Evolutionary conservation across 163 green algal genomes (phyloP), one percentile per base, ranked within the genome.

Genomic region (Trebouxia gelatinosa): DNA sequence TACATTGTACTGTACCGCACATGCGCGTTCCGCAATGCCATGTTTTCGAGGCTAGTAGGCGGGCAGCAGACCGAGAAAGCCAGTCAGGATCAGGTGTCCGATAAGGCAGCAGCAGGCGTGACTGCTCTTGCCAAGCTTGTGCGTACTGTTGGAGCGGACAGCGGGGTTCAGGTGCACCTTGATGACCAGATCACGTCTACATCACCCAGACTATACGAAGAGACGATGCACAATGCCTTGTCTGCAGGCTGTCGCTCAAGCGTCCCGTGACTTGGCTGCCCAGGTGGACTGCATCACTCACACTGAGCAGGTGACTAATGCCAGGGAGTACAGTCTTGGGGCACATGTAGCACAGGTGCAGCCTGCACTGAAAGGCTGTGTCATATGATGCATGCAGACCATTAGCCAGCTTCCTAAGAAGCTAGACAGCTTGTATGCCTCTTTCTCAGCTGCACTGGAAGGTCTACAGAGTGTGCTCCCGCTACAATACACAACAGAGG

Each of bases 331-430:
- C n/a, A n/a, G n/a, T n/a, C n/a, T n/a, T n/a, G n/a, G n/a, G n/a
- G n/a, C n/a, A n/a, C n/a, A n/a, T n/a, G n/a, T n/a, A n/a, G n/a
- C n/a, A n/a, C n/a, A n/a, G n/a, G n/a, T n/a, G n/a, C n/a, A n/a
- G n/a, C n/a, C n/a, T n/a, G n/a, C n/a, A n/a, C n/a, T 54, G 43
- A 54, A 9, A 54, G 43, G 21, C 51, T 62, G 5, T 3, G 19
- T 62, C 51, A 17, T 34, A n/a, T n/a, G n/a, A n/a, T n/a, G n/a
- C n/a, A n/a, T 72, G 64, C 64, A 72, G 64, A 51, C 35, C 64
- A 72, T 6, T 72, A 72, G 32, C 64, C 64, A 40, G 64, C 64
- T 51, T 21, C 64, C 37, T 72, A 37, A 34, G 37, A 40, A 29
- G 7, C 32, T 23, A 54, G 6, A 43, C 35, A 72, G n/a, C n/a